Evolutionary conservation across 345 rosid species (phyloP), one percentile per base, ranked within the genome.

Genomic region (Camelina sativa): DNA sequence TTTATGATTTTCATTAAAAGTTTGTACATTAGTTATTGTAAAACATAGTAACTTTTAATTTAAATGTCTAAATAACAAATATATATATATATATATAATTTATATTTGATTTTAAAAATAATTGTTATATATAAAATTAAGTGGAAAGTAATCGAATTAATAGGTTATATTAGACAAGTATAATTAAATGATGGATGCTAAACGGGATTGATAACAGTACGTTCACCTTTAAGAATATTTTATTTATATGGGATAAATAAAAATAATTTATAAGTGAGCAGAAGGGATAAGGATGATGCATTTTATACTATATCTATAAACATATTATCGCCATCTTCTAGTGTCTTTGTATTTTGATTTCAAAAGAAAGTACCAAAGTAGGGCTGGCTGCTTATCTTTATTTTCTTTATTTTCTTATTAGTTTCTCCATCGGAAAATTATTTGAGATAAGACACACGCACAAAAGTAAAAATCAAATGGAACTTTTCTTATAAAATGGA

Each of bases 231-330:
- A 10, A 38, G 4, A 9, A 38, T 38, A 38, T 9, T 38, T 8
- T 8, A 38, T 38, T 38, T 10, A 38, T 38, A 38, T 38, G 41
- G 9, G 12, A 38, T 38, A 53, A 17, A 54, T 20, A 73, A 52
- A 22, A 12, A 53, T 34, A 44, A 17, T 34, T 44, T n/a, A 35
- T 23, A 15, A 10, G 65, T 46, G 32, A 59, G 73, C 7, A 58
- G 78, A 25, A 25, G 28, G 28, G 28, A 74, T 74, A 74, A 67
- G 73, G 73, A 67, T 75, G 47, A n/a, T 67, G 53, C 30, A 67
- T 50, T 50, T 50, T 51, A 25, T 25, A 25, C 28, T 25, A 25
- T 25, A 25, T 25, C 28, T 25, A 25, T 25, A 25, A 25, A 25
- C 3, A 25, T 8, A 37, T 53, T 0, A 23, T 38, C 7, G 16